Percentiles rank a stretch among this genome's conserved stretches.
phyloP scores from a whole-genome alignment of 2,329 filamentous ascomycete genomes.

The Didymella segeticola region DNA sequence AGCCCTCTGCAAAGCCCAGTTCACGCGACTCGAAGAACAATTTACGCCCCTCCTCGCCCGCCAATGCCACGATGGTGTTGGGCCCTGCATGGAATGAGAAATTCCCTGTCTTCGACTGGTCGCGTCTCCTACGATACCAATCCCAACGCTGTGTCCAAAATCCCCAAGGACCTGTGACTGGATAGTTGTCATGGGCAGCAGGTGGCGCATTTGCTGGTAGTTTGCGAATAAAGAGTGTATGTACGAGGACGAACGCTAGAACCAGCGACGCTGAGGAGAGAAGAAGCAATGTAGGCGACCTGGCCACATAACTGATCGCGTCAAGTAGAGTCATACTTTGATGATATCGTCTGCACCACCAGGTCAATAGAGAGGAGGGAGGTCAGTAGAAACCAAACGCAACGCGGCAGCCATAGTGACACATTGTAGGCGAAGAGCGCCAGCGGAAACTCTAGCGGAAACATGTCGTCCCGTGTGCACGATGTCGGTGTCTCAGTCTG shows the following conservation, averaged over 20 bases:
- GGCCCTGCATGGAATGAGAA: conserved; percentile 60
- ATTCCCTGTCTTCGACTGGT: conserved; percentile 49
- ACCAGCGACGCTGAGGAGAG: conserved; percentile 19
- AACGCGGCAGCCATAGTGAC: not conserved
- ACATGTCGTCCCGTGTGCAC: conserved; percentile 8
- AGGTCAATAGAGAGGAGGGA: not conserved
- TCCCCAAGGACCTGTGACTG: conserved; percentile 53
- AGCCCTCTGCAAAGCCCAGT: conserved; percentile 54
- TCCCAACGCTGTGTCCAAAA: conserved; percentile 58
- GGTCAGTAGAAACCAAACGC: not conserved
- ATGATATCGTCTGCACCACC: not conserved
- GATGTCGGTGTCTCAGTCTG: conserved; percentile 3
- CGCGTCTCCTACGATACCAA: conserved; percentile 50
- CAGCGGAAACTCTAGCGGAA: conserved; percentile 11
- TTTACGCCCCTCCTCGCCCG: conserved; percentile 52
- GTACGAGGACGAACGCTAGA: conserved; percentile 16
- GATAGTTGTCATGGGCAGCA: conserved; percentile 36
- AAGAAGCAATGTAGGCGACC: conserved; percentile 19
- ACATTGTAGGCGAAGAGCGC: not conserved
- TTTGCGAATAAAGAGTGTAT: conserved; percentile 27
- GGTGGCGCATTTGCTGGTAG: conserved; percentile 32
- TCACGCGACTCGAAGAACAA: conserved; percentile 56
- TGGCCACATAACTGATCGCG: conserved; percentile 1
- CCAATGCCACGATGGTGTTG: conserved; percentile 55
- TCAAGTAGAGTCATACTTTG: conserved; percentile 20